These are phyloP conservation scores for Exophiala spinifera DNA, from an alignment of 2,329 filamentous ascomycete species.

Conservation along the genomic window DNA sequence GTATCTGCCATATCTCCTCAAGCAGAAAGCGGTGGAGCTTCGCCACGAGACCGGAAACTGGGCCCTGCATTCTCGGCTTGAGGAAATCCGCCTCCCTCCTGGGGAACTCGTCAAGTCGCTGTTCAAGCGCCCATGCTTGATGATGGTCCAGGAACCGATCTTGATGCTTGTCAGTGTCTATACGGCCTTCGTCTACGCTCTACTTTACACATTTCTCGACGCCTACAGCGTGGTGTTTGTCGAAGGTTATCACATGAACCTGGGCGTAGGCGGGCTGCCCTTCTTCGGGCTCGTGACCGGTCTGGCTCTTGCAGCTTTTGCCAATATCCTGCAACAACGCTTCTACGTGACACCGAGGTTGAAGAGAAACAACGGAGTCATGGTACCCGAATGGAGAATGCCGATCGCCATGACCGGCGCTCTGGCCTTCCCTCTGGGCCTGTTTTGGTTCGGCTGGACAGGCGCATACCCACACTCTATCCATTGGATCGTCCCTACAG, in stretches of 20 bases:
- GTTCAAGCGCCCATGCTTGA: constrained; percentile 46
- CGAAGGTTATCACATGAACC: constrained; percentile 63
- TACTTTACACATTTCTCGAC: constrained; percentile 34
- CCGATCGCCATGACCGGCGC: constrained; percentile 55
- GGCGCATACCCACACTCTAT: constrained; percentile 48
- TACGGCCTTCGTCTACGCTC: constrained; percentile 35
- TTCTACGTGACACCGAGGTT: constrained; percentile 63
- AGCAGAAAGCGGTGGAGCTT: constrained; percentile 55
- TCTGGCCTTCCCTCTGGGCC: constrained; percentile 54
- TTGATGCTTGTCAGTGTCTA: constrained; percentile 41
- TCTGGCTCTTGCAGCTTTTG: constrained; percentile 63
- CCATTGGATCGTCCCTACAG: constrained; percentile 41
- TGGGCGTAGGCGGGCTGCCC: constrained; percentile 70
- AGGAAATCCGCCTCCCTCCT: constrained; percentile 54
- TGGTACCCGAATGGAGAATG: constrained; percentile 57
- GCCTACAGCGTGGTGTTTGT: constrained; percentile 37
- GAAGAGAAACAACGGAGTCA: constrained; percentile 60
- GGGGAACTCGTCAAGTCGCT: constrained; percentile 51
- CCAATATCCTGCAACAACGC: constrained; percentile 68
- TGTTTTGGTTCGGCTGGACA: constrained; percentile 78
- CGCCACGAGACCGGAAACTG: constrained; percentile 56
- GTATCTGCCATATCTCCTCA: constrained; percentile 57
- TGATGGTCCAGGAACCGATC: constrained; percentile 44
- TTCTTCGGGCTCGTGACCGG: constrained; percentile 82
- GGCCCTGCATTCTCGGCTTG: constrained; percentile 59